A percentile compares a stretch with the other conserved stretches of the same genome.
phyloP scores from a whole-genome alignment of 208 protist species.

The Acanthamoeba sp. region DNA sequence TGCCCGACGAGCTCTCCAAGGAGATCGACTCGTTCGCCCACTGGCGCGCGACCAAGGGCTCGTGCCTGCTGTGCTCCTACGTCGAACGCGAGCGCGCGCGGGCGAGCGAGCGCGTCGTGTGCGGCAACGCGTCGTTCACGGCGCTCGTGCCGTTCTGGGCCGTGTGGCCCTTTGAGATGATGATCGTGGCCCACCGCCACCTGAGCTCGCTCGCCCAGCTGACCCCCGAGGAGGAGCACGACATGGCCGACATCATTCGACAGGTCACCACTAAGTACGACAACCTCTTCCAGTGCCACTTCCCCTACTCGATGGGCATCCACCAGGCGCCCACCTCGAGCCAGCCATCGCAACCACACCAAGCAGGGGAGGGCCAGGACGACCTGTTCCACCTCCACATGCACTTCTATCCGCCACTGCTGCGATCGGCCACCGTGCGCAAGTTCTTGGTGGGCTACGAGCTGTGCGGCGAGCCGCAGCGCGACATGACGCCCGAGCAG shows the following conservation, averaged over 20 bases:
- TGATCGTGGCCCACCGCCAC: constrained; percentile 76
- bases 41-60: constrained; percentile 51
- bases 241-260: constrained; percentile 60
- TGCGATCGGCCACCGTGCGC: constrained; percentile 82
- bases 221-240: constrained; percentile 30
- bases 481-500: constrained; percentile 85
- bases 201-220: constrained; percentile 2
- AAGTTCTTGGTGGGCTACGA: constrained; percentile 87
- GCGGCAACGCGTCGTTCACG: constrained; percentile 78
- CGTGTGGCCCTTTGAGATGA: constrained; percentile 83
- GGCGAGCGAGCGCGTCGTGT: constrained; percentile 69
- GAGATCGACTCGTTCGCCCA: constrained; percentile 21
- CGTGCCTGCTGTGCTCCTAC: constrained; percentile 79
- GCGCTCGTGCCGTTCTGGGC: constrained; percentile 86
- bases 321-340: constrained; percentile 80
- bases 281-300: constrained; percentile 82
- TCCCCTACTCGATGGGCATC: constrained; percentile 86
- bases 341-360: not conserved
- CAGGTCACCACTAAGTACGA: constrained; percentile 80
- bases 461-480: constrained; percentile 79
- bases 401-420: constrained; percentile 83
- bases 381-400: constrained; percentile 78
- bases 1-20: constrained; percentile 3
- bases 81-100: constrained; percentile 61
- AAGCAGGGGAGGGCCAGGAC: not conserved